phyloP scores from a whole-genome alignment of 2,329 filamentous ascomycete genomes.

The Talaromyces amestolkiae region DNA sequence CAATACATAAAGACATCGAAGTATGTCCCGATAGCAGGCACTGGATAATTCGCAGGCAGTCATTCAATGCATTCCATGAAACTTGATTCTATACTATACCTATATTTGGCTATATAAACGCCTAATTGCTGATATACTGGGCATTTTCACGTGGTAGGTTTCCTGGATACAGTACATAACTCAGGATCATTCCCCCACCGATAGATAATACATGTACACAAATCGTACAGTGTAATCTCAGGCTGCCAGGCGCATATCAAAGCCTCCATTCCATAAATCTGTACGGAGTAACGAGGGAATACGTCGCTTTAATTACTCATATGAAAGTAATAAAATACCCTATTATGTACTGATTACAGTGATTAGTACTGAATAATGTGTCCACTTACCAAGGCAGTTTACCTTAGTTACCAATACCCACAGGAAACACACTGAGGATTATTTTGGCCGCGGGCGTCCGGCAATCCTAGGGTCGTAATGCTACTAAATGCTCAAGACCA shows the following conservation, averaged over 20 bases:
- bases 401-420: constrained; percentile 5
- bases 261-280: constrained; percentile 4
- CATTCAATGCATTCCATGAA: background rate
- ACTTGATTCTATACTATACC: background rate
- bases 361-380: background rate
- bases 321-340: background rate
- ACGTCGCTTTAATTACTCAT: background rate
- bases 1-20: background rate
- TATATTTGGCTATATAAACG: background rate
- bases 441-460: constrained; percentile 24
- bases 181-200: background rate
- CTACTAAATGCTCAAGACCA: background rate
- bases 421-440: constrained; percentile 8
- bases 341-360: no score
- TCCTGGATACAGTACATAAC: background rate
- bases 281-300: background rate
- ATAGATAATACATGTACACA: constrained; percentile 1
- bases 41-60: background rate
- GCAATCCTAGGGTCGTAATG: constrained; percentile 21
- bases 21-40: background rate
- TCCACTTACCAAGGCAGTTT: background rate
- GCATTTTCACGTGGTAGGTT: background rate
- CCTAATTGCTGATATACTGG: background rate
- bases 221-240: background rate
- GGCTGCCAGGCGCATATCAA: constrained; percentile 7